phyloP scores from a whole-genome alignment of 2,329 filamentous ascomycete species.

The Mycosphaerella arachidis region DNA sequence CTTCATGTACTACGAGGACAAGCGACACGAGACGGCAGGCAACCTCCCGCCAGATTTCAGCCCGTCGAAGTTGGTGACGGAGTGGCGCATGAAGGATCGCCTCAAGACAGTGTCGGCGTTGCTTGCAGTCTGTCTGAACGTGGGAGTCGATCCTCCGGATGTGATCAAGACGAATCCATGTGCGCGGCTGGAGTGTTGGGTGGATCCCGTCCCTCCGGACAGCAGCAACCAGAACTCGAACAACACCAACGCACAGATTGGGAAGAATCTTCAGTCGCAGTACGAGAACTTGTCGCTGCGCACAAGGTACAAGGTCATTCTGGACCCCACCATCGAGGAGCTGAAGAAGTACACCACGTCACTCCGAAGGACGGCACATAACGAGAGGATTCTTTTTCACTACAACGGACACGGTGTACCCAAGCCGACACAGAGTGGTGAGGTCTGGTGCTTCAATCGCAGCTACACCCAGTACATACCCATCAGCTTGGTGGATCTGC shows the following conservation, averaged over 20 bases:
- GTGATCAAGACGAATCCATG: conserved; percentile 93
- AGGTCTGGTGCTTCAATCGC: conserved; percentile 99
- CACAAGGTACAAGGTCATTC: conserved; percentile 94
- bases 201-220: conserved; percentile 73
- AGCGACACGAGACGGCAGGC: conserved; percentile 90
- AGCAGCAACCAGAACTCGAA: conserved; percentile 29
- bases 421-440: conserved; percentile 88
- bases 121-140: conserved; percentile 90
- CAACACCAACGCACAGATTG: conserved; percentile 71
- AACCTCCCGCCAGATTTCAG: conserved; percentile 62
- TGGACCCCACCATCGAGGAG: conserved; percentile 95
- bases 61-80: conserved; percentile 56
- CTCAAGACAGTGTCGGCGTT: conserved; percentile 96
- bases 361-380: conserved; percentile 84
- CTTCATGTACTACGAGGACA: conserved; percentile 99
- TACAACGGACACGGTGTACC: conserved; percentile 98
- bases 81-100: conserved; percentile 96
- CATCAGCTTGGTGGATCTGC: conserved; percentile 88
- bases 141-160: conserved; percentile 94
- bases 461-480: conserved; percentile 99
- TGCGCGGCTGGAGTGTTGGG: conserved; percentile 93
- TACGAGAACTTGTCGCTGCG: conserved; percentile 93
- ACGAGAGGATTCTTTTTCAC: conserved; percentile 93
- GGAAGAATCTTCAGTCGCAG: conserved; percentile 90
- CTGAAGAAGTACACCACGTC: conserved; percentile 95